phyloP scores from a whole-genome alignment of 352 stramenopile genomes.

The Thalassiosira livingstoniorum region DNA sequence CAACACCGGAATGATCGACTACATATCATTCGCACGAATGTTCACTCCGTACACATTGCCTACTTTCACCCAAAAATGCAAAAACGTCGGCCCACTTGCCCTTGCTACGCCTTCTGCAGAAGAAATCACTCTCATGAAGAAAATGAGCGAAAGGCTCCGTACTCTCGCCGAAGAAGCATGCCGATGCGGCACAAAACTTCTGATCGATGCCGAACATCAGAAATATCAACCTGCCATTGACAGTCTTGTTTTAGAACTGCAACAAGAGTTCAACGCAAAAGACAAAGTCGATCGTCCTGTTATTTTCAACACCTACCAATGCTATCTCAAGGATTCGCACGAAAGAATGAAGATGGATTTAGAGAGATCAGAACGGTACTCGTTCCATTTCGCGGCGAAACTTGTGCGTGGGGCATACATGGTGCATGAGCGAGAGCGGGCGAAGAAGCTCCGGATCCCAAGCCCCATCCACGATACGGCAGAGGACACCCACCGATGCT shows the following conservation, averaged over 20 bases:
- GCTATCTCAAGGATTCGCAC: slow-evolving; percentile 94
- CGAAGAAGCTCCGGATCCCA: slow-evolving; percentile 86
- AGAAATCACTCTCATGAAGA: slow-evolving; percentile 77
- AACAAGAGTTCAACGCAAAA: slow-evolving; percentile 89
- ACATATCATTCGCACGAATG: slow-evolving; percentile 94
- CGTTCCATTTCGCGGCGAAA: slow-evolving; percentile 96
- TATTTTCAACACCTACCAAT: slow-evolving; percentile 99
- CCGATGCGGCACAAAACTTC: slow-evolving; percentile 86
- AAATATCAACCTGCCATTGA: slow-evolving; percentile 99
- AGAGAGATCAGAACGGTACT: slow-evolving; percentile 90
- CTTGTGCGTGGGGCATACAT: slow-evolving; percentile 98
- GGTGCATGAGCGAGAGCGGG: slow-evolving; percentile 90
- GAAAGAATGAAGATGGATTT: slow-evolving; percentile 92
- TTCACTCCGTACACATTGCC: slow-evolving; percentile 91
- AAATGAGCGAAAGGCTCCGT: slow-evolving; percentile 86
- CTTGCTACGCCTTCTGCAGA: slow-evolving; percentile 26
- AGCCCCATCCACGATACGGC: slow-evolving; percentile 94
- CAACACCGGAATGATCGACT: slow-evolving; percentile 87
- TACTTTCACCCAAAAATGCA: slow-evolving; percentile 87
- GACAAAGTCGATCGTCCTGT: slow-evolving; percentile 80
- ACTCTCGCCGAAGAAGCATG: slow-evolving; percentile 70
- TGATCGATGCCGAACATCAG: slow-evolving; percentile 98
- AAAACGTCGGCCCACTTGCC: slow-evolving; percentile 26
- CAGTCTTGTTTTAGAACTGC: slow-evolving; percentile 86
- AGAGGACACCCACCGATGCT: slow-evolving; percentile 94